phyloP scores from a whole-genome alignment of 78 protist genomes.

The Corallochytrium limacisporum region DNA sequence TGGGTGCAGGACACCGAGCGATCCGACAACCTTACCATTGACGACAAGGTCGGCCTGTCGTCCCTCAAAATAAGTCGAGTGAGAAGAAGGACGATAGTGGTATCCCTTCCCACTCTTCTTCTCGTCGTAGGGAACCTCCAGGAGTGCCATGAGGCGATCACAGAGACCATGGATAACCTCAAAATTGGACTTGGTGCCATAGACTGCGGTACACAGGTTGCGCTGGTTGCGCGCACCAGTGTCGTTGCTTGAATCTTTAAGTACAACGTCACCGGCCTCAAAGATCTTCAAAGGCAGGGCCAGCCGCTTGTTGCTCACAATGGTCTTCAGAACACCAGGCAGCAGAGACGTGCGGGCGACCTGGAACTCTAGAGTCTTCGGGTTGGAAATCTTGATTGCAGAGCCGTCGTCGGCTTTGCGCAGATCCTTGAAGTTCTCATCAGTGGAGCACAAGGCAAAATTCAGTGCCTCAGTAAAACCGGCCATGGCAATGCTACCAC shows the following conservation, averaged over 20 bases:
- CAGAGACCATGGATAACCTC: slow-evolving; percentile 73
- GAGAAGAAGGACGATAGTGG: no score
- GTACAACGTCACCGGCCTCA: slow-evolving; percentile 78
- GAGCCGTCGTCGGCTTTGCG: slow-evolving; percentile 27
- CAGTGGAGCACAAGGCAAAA: slow-evolving; percentile 45
- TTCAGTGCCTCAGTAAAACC: slow-evolving; percentile 68
- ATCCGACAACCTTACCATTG: slow-evolving; percentile 52
- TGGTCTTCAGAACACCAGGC: slow-evolving; percentile 77
- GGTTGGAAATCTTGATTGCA: slow-evolving; percentile 55
- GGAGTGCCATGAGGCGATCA: slow-evolving; percentile 41
- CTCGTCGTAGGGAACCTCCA: no score
- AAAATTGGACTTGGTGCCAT: slow-evolving; percentile 23
- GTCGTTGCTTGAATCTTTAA: slow-evolving; percentile 16
- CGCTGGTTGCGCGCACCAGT: slow-evolving; percentile 71
- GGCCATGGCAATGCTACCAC: slow-evolving; percentile 60
- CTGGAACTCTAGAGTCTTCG: slow-evolving; percentile 64
- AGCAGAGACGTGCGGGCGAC: slow-evolving; percentile 63
- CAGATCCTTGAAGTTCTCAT: slow-evolving; percentile 44
- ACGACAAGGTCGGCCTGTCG: no score
- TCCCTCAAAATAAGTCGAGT: no score
- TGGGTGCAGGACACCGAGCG: slow-evolving; percentile 76
- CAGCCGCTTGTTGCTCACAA: slow-evolving; percentile 31
- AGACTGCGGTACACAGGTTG: slow-evolving; percentile 42
- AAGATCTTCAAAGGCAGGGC: slow-evolving; percentile 76
- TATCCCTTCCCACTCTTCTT: no score